Evolutionary conservation across 2,329 filamentous ascomycete genomes (phyloP), one percentile per base, ranked within the genome.

Genomic region (Xylaria hypoxylon): DNA sequence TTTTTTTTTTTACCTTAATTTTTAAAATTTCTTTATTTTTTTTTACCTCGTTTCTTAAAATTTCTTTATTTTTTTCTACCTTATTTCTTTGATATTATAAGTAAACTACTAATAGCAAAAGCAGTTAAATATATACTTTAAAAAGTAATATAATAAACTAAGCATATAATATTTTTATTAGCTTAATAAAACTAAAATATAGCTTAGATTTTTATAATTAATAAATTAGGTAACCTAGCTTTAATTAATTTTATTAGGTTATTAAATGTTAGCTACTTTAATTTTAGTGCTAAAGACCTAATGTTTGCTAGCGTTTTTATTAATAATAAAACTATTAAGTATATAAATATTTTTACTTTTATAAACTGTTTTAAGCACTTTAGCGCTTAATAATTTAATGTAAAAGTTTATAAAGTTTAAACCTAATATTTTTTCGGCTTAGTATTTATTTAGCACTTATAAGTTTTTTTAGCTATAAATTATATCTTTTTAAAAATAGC

Each of bases 311-410:
- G 15, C 3, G 1, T 48, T 28, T 1, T 48, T 26, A 7, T 4
- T 15, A 28, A 48, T 28, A 48, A 7, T 26, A 48, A 48, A 56
- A 56, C 31, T 44, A 42, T 44, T 28, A 56, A 56, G 26, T 56
- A 44, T 56, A 56, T 44, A 31, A 56, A 28, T 40, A 40, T 59
- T 2, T 59, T 5, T 28, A 7, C 5, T 6, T 59, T 59, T 50
- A 59, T 59, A 59, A 50, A 59, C 10, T n/a, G 17, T n/a, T 5
- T 59, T 26, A 59, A 59, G 15, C 3, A 59, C 28, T 50, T 59
- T 26, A 7, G 4, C 22, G 13, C 13, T 10, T 50, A 59, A 28
- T 26, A 59, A 0, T 48, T 38, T n/a, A 59, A 48, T n/a, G 2
- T 8, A 5, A 48, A 59, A 28, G 22, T 59, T 5, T 28, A 28